These are phyloP conservation scores for Trichoderma orchidacearum DNA, from an alignment of 495 filamentous ascomycete genomes.

Conservation along the genomic window DNA sequence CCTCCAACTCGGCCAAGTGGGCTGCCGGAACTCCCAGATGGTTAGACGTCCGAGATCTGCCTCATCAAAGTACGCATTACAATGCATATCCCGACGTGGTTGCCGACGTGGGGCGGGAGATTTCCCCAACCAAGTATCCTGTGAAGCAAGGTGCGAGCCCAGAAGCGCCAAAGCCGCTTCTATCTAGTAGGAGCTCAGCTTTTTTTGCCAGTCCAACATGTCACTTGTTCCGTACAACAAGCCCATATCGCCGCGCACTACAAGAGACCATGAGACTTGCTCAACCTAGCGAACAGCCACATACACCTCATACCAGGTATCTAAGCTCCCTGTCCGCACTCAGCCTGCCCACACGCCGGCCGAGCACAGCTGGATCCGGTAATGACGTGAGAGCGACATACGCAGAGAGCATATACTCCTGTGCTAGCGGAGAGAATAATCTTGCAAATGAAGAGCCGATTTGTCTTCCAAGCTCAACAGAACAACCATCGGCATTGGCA, in stretches of 20 bases:
- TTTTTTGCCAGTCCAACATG: constrained; percentile 30
- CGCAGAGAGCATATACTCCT: constrained; percentile 31
- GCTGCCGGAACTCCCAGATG: background rate
- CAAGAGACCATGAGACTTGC: constrained; percentile 23
- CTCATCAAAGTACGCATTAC: background rate
- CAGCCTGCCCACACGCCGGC: constrained; percentile 12
- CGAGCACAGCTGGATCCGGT: constrained; percentile 16
- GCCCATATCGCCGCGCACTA: constrained; percentile 42
- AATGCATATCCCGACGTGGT: background rate
- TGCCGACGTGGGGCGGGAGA: background rate
- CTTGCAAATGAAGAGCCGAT: background rate
- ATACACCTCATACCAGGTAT: constrained; percentile 25
- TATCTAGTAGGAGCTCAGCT: constrained; percentile 12
- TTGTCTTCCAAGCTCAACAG: background rate
- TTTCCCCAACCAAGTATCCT: background rate
- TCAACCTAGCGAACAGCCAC: constrained; percentile 4
- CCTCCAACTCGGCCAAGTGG: background rate
- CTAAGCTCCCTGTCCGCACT: constrained; percentile 26
- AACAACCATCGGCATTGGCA: background rate
- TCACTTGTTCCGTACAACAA: constrained; percentile 35
- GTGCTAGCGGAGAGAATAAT: constrained; percentile 8
- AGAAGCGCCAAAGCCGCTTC: background rate
- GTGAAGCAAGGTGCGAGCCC: background rate
- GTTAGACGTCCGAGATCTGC: too few relatives aligned
- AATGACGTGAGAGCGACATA: constrained; percentile 17